Percentiles rank a stretch among this genome's conserved stretches.
These are phyloP conservation scores for Apiospora hydei DNA, from an alignment of 2,329 filamentous ascomycete genomes.

Conservation along the genomic window DNA sequence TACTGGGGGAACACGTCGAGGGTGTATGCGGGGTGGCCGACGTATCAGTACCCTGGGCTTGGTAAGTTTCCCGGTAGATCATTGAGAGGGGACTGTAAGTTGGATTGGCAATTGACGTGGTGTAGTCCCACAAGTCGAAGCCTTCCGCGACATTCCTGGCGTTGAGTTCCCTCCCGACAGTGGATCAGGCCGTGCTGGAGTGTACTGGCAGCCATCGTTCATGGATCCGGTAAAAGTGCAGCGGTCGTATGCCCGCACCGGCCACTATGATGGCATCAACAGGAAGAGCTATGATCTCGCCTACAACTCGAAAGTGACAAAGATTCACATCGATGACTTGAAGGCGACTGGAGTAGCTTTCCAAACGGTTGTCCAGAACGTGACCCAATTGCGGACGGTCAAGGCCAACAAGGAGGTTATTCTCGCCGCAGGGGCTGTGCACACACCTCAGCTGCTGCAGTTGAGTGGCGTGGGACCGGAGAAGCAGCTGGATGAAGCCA, in stretches of 20 bases:
- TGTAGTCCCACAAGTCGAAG: constrained; percentile 21
- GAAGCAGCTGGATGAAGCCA: constrained; percentile 27
- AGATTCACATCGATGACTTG: background rate
- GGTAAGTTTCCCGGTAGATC: background rate
- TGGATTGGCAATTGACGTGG: background rate
- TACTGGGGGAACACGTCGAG: constrained; percentile 24
- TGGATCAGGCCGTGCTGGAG: constrained; percentile 24
- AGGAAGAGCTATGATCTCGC: constrained; percentile 19
- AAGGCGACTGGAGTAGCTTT: constrained; percentile 9
- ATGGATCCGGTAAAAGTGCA: constrained; percentile 18
- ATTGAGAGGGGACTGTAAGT: background rate
- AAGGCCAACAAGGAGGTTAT: constrained; percentile 36
- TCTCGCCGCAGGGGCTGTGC: constrained; percentile 36
- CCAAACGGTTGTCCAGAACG: background rate
- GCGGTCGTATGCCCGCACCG: constrained; percentile 24
- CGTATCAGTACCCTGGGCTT: constrained; percentile 24
- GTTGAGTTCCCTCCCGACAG: constrained; percentile 24
- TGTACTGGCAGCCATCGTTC: constrained; percentile 28
- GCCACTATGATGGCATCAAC: constrained; percentile 23
- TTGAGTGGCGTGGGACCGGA: constrained; percentile 44
- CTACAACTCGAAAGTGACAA: constrained; percentile 13
- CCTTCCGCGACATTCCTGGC: constrained; percentile 20
- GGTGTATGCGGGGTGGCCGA: constrained; percentile 25
- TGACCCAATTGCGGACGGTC: background rate
- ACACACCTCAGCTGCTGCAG: constrained; percentile 47